Evolutionary conservation across 176 grass and related monocot genomes (phyloP).

Genomic region (Cenchrus purpureus): DNA sequence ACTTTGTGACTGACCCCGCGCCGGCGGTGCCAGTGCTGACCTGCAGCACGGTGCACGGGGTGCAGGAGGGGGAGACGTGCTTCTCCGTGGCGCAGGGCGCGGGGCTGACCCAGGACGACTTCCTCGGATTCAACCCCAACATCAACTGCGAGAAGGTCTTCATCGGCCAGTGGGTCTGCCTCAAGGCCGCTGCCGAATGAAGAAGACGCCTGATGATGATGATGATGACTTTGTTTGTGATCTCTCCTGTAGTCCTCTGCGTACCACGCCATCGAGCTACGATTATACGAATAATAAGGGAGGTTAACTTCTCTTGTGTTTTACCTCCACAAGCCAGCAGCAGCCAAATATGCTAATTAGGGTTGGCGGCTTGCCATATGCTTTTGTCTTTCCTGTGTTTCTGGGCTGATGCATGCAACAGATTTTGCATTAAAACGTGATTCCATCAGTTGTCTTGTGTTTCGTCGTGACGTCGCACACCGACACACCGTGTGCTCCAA

Average conservation of each 20-base stretch:
- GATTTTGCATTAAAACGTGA: not conserved
- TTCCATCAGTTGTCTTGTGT: no score
- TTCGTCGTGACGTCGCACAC: no score
- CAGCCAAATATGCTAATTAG: not conserved
- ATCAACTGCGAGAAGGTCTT: conserved; percentile 47
- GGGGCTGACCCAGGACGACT: not conserved
- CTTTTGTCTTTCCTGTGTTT: not conserved
- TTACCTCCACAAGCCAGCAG: not conserved
- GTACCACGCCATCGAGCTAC: not conserved
- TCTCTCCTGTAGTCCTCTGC: not conserved
- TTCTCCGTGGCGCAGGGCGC: conserved; percentile 8
- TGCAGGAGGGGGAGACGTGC: conserved; percentile 36
- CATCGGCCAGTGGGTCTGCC: conserved; percentile 60
- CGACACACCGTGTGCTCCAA: no score
- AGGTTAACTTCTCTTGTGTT: not conserved
- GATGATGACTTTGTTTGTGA: not conserved
- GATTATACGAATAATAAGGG: conserved; percentile 4
- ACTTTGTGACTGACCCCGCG: not conserved
- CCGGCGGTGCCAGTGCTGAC: conserved; percentile 2
- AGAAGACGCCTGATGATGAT: not conserved
- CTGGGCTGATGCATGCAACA: not conserved
- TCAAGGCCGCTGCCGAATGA: not conserved
- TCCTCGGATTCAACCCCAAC: conserved; percentile 57
- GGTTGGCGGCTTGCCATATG: not conserved
- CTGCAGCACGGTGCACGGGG: conserved; percentile 42